Evolutionary conservation across 73 alveolate species (phyloP).

Genomic region (Durusdinium trenchii): DNA sequence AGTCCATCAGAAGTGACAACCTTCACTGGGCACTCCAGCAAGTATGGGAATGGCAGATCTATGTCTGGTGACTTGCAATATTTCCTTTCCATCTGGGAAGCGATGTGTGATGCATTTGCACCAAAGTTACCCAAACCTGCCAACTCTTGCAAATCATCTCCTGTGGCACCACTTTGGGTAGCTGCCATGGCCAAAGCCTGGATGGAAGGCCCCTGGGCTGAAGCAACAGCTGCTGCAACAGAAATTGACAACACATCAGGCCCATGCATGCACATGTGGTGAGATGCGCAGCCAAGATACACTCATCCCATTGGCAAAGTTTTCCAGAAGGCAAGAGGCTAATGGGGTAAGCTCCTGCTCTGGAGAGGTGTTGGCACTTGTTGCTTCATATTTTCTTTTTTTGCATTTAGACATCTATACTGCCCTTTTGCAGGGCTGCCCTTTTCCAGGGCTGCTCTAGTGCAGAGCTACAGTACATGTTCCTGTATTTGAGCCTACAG

Average conservation of each 20-base stretch:
- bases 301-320: not conserved
- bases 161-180: not conserved
- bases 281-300: not conserved
- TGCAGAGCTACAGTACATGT: not conserved
- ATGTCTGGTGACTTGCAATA: not conserved
- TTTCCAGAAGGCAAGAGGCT: not conserved
- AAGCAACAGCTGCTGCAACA: not conserved
- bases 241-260: too few relatives aligned
- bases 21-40: not conserved
- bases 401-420: slow-evolving; percentile 36
- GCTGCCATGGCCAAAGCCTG: not conserved
- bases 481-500: not conserved
- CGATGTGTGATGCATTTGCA: not conserved
- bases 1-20: not conserved
- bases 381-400: not conserved
- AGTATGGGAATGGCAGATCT: not conserved
- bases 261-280: not conserved
- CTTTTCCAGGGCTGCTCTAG: slow-evolving; percentile 11
- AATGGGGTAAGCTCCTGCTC: not conserved
- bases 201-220: not conserved
- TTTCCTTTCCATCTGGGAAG: not conserved
- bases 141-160: not conserved
- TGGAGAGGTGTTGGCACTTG: not conserved
- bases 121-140: not conserved
- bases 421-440: slow-evolving; percentile 46